Base-by-base conservation (phyloP, 495 filamentous ascomycete genomes). In the Podospora didyma region DNA sequence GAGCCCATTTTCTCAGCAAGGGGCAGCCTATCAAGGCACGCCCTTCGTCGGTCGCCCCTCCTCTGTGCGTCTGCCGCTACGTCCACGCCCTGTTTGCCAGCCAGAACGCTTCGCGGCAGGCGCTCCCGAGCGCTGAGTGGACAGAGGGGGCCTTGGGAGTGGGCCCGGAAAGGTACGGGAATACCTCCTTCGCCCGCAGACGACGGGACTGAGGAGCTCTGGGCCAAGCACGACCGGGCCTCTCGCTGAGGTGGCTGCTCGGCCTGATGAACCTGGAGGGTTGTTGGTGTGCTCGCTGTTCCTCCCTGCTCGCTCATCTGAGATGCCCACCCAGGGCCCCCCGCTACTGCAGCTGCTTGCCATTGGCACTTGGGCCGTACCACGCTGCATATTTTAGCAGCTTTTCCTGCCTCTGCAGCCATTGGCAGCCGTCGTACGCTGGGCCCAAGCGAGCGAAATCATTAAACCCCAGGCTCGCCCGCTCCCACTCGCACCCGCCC, bases 391-490 rank as follows among this genome's bases (percentile, higher is more conserved):
- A 23, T 34, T 54, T 22, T 31, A 31, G 24, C 39, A 48, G 23
- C 37, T 34, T 39, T 31, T 35, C 19, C 44, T 26, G 22, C 49
- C n/a, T 35, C 49, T 34, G 21, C 51, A 53, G 35, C 48, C 48
- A 62, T 52, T 55, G 42, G 57, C 46, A 51, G 56, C 51, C 55
- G 53, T 51, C 35, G 63, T 56, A 57, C 60, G 51, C 53, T 23
- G 57, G 49, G 56, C 57, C 55, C 52, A 51, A 59, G 54, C 44
- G 58, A 64, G 44, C 45, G 57, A 70, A 66, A 62, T 68, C 66
- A 71, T 70, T 71, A 71, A 73, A 70, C 67, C 65, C 66, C 65
- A 57, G 58, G 59, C 55, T 52, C 69, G 62, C 64, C 68, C 67
- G 17, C 58, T 61, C 52, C 49, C 52, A 60, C 44, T 47, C 61